A percentile compares a stretch with the other conserved stretches of the same genome.
Evolutionary conservation across 352 stramenopile genomes (phyloP).

Genomic region (Pythium guiyangense): DNA sequence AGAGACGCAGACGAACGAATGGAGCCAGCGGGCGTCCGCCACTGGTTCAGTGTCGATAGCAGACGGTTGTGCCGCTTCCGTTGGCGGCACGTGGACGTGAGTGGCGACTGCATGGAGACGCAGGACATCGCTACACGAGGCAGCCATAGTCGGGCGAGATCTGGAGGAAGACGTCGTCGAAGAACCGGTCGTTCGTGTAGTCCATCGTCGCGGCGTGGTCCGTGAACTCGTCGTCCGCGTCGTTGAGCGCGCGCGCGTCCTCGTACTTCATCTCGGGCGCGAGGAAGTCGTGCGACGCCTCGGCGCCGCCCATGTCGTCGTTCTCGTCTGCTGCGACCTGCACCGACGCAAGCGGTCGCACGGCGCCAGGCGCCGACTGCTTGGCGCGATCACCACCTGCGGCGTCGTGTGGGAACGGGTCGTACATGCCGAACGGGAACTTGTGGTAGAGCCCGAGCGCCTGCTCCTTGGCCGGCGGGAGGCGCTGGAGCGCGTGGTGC

Average conservation of each 20-base stretch:
- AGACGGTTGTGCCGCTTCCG: neutral
- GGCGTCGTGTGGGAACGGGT: conserved; percentile 26
- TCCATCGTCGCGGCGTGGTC: conserved; percentile 48
- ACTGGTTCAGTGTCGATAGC: no score
- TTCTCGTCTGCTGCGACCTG: conserved; percentile 19
- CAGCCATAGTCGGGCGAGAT: conserved; percentile 74
- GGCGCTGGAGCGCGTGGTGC: conserved; percentile 14
- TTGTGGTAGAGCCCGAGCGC: conserved; percentile 16
- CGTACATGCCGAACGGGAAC: conserved; percentile 25
- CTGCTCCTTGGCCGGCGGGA: conserved; percentile 9
- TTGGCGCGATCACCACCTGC: neutral
- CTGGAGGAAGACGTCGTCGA: conserved; percentile 75
- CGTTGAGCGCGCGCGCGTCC: conserved; percentile 42
- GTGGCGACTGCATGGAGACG: no score
- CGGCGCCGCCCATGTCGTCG: conserved; percentile 4
- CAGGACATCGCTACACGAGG: conserved; percentile 30
- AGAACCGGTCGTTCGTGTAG: conserved; percentile 68
- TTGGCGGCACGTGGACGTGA: neutral
- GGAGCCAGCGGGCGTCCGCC: no score
- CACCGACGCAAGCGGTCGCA: no score
- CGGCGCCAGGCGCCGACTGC: neutral
- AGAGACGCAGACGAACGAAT: no score
- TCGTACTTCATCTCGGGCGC: conserved; percentile 33
- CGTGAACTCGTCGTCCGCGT: conserved; percentile 42
- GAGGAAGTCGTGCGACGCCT: conserved; percentile 26